Conservation (phyloP, 306 rosid genomes). For the Vicia villosa region DNA sequence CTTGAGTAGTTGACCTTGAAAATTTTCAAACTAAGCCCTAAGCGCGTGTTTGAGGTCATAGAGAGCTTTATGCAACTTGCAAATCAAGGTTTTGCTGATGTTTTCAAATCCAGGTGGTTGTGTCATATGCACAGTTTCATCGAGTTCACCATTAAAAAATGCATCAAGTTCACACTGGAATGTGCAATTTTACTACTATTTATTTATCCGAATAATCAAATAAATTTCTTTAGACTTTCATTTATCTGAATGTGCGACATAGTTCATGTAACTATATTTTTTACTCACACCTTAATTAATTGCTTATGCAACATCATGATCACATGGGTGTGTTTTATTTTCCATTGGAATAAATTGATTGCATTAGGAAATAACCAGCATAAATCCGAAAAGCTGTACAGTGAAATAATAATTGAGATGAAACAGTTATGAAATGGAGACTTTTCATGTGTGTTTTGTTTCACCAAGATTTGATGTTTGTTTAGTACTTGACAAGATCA, state of each 20-base stretch:
- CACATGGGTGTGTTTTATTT: constrained; percentile 29
- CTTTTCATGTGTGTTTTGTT: not conserved
- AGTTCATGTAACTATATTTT: not conserved
- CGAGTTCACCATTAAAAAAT: too few species aligned
- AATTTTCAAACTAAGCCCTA: too few species aligned
- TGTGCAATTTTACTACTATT: not conserved
- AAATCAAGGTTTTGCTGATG: too few species aligned
- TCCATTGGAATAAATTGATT: constrained; percentile 13
- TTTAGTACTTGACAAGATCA: not conserved
- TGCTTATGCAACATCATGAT: constrained; percentile 3
- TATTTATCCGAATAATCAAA: not conserved
- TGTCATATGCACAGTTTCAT: too few species aligned
- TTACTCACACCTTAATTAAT: not conserved
- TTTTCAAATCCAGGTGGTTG: too few species aligned
- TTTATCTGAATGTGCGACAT: not conserved
- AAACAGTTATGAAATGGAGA: not conserved
- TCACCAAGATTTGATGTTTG: not conserved
- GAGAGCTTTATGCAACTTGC: too few species aligned
- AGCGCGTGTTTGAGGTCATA: too few species aligned
- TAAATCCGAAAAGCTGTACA: not conserved
- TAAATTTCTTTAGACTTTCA: not conserved
- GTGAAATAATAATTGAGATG: constrained; percentile 6
- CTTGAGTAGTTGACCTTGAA: too few species aligned
- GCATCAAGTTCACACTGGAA: not conserved
- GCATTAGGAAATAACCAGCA: constrained; percentile 17